Base-by-base conservation (phyloP, 2,329 filamentous ascomycete genomes). In the Scortechinia acanthostroma region DNA sequence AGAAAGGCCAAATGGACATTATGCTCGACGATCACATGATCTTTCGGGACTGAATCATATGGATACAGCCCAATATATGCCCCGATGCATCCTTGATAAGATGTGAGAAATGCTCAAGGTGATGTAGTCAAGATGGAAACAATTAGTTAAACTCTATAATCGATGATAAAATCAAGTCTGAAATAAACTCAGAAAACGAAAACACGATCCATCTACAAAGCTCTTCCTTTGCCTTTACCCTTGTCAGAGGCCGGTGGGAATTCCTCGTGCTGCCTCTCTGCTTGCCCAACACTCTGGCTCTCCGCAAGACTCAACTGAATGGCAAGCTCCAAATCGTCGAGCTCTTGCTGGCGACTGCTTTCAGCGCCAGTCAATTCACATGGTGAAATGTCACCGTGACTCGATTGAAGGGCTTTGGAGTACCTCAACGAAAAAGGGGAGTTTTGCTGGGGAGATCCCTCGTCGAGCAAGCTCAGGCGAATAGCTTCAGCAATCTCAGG, bases 401-500 rank as follows among this genome's bases (percentile, higher is more conserved):
- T 60, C 14, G 51, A 49, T 40, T 40, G 35, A 10, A 19, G 6
- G 17, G 10, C 35, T 19, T 19, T 40, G 6, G 35, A 6, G n/a
- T 30, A 30, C n/a, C n/a, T 30, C 10, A 30, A 10, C 14, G 35
- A 6, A 17, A 40, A 13, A 6, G 57, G 52, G n/a, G 54, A 21
- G 3, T 50, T 47, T 44, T 15, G 43, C 45, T 42, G 40, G 42
- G 17, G 64, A 57, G n/a, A n/a, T n/a, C n/a, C n/a, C 22, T 46
- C 53, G 16, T 66, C 61, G 15, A 68, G 58, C 37, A 71, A 52
- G 49, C 69, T 72, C 21, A 77, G 64, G 14, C 77, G 74, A 45
- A 83, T 81, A 1, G 79, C 79, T 61, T 83, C 77, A 3, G 77
- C 77, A 17, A 83, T 68, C 25, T 83, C 77, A 3, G 72, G 69